Evolutionary conservation across 768 basidiomycete genomes (phyloP).

Genomic region (Chalciporus piperatus): DNA sequence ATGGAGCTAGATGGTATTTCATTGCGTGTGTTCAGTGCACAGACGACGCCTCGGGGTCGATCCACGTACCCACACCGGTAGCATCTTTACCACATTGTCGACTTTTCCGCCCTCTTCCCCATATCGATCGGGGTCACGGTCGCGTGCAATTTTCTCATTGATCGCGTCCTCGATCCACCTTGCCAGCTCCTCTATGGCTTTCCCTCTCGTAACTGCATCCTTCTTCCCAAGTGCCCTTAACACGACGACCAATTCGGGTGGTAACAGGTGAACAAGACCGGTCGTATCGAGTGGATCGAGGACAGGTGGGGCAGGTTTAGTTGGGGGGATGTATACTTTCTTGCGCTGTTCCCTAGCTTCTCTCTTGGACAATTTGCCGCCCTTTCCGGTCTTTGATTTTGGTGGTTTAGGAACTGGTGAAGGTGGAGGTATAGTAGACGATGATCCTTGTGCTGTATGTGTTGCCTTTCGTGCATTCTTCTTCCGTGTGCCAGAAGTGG

Average conservation of each 20-base stretch:
- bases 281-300: constrained; percentile 87
- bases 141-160: constrained; percentile 41
- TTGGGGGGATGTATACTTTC: constrained; percentile 86
- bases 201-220: constrained; percentile 77
- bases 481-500: constrained; percentile 83
- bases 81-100: constrained; percentile 48
- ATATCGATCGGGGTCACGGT: constrained; percentile 7
- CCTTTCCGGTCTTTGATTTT: constrained; percentile 51
- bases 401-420: constrained; percentile 39
- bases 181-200: constrained; percentile 81
- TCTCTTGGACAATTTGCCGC: constrained; percentile 39
- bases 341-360: constrained; percentile 68
- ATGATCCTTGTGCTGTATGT: constrained; percentile 21
- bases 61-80: constrained; percentile 87
- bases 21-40: neutral
- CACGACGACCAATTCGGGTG: constrained; percentile 80
- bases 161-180: constrained; percentile 61
- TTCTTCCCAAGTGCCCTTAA: constrained; percentile 85
- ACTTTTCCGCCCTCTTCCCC: constrained; percentile 17
- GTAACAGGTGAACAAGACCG: constrained; percentile 70
- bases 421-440: constrained; percentile 27
- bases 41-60: too few relatives aligned
- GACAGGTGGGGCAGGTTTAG: constrained; percentile 67
- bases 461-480: constrained; percentile 83
- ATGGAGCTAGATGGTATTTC: constrained; percentile 56